phyloP scores from a whole-genome alignment of 208 protist genomes.

The Leishmania mexicana region DNA sequence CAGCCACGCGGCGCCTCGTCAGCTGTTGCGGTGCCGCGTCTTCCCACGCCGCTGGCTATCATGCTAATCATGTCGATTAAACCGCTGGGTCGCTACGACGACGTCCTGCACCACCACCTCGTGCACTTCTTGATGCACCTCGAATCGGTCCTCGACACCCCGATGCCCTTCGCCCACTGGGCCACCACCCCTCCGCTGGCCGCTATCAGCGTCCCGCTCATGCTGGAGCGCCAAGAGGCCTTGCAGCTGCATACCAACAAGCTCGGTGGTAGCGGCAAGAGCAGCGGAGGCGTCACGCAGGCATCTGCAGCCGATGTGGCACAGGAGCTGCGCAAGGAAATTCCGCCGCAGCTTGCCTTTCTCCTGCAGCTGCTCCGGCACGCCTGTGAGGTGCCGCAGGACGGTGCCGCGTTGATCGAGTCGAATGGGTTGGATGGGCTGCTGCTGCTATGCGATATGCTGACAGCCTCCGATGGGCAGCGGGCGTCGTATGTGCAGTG shows the following conservation, averaged over 20 bases:
- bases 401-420: conserved; percentile 66
- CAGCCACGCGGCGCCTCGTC: not conserved
- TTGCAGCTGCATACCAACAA: conserved; percentile 31
- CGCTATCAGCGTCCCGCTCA: conserved; percentile 70
- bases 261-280: not conserved
- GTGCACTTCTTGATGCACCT: conserved; percentile 67
- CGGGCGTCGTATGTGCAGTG: conserved; percentile 48
- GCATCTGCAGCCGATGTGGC: conserved; percentile 51
- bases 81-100: conserved; percentile 49
- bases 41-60: conserved; percentile 71
- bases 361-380: conserved; percentile 53
- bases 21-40: conserved; percentile 44
- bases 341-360: conserved; percentile 73
- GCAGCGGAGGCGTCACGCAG: conserved; percentile 31
- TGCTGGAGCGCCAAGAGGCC: conserved; percentile 78
- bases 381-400: conserved; percentile 70
- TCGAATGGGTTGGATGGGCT: conserved; percentile 54
- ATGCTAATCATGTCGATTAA: conserved; percentile 64
- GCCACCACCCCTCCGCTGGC: conserved; percentile 67
- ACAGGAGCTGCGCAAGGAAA: conserved; percentile 47
- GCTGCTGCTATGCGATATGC: conserved; percentile 67
- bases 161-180: conserved; percentile 69
- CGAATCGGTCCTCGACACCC: conserved; percentile 39
- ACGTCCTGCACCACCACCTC: conserved; percentile 81
- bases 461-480: conserved; percentile 58